These are phyloP conservation scores for Auriculariales sp. DNA, from an alignment of 768 basidiomycete genomes.

Conservation along the genomic window DNA sequence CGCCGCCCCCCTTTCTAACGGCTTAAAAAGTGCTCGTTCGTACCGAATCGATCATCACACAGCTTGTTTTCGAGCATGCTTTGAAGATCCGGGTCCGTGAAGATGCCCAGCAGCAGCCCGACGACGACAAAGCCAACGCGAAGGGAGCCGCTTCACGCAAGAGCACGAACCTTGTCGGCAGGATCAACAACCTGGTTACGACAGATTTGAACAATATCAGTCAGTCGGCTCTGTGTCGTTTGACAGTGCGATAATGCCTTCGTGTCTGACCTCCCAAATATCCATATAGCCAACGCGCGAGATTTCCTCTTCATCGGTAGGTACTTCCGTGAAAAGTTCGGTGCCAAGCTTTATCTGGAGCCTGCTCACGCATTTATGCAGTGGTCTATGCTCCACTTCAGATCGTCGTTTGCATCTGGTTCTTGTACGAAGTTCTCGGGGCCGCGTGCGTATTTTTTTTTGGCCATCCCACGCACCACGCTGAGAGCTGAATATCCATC, in stretches of 20 bases:
- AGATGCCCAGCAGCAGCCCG: constrained; percentile 8
- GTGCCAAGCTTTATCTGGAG: no score
- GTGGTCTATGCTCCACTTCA: constrained; percentile 10
- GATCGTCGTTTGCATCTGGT: constrained; percentile 16
- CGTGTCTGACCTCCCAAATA: no score
- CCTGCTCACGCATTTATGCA: background rate
- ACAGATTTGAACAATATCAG: constrained; percentile 22
- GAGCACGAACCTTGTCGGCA: constrained; percentile 18
- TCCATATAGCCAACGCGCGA: constrained; percentile 20
- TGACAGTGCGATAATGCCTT: no score
- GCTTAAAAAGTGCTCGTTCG: constrained; percentile 19
- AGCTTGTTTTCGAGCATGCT: constrained; percentile 23
- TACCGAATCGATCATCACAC: constrained; percentile 21
- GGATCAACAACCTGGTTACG: constrained; percentile 24
- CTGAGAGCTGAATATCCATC: background rate
- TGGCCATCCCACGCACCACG: no score
- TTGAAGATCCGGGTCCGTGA: constrained; percentile 23
- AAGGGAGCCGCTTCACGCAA: background rate
- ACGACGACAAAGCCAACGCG: no score
- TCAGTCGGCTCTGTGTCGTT: no score
- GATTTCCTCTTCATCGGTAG: constrained; percentile 17
- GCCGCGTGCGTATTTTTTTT: constrained; percentile 16
- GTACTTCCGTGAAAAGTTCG: no score
- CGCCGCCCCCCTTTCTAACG: no score
- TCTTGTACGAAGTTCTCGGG: constrained; percentile 22